Evolutionary conservation across 2,329 filamentous ascomycete genomes (phyloP).

Genomic region (Triangularia setosa): DNA sequence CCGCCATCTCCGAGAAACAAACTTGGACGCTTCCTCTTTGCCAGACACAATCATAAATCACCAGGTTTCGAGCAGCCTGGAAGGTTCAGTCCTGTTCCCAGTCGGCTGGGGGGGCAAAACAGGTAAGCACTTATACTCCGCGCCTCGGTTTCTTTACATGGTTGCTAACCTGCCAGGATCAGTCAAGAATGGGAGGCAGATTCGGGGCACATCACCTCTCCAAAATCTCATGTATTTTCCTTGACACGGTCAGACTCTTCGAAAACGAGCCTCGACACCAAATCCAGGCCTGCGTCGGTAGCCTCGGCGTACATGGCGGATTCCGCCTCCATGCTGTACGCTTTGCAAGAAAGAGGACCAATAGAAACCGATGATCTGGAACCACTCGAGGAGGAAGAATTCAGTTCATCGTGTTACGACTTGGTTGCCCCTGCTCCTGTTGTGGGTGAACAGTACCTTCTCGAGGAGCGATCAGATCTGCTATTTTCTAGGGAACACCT

Average conservation of each 20-base stretch:
- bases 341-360: constrained; percentile 47
- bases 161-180: neutral
- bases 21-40: too few relatives aligned
- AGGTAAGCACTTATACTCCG: neutral
- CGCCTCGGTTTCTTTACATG: neutral
- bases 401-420: constrained; percentile 49
- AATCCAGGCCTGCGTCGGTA: constrained; percentile 13
- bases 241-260: neutral
- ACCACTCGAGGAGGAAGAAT: constrained; percentile 37
- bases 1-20: too few relatives aligned
- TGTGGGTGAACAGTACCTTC: constrained; percentile 35
- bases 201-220: neutral
- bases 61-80: neutral
- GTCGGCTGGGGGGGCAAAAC: neutral
- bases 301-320: constrained; percentile 19
- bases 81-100: neutral
- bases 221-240: neutral
- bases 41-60: neutral
- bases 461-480: constrained; percentile 52
- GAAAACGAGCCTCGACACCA: neutral
- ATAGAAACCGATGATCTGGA: constrained; percentile 54
- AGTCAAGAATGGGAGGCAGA: neutral
- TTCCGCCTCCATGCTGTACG: constrained; percentile 16
- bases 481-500: constrained; percentile 54
- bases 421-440: constrained; percentile 35